phyloP scores from a whole-genome alignment of 2,329 filamentous ascomycete species.

The Fulvia fulva region DNA sequence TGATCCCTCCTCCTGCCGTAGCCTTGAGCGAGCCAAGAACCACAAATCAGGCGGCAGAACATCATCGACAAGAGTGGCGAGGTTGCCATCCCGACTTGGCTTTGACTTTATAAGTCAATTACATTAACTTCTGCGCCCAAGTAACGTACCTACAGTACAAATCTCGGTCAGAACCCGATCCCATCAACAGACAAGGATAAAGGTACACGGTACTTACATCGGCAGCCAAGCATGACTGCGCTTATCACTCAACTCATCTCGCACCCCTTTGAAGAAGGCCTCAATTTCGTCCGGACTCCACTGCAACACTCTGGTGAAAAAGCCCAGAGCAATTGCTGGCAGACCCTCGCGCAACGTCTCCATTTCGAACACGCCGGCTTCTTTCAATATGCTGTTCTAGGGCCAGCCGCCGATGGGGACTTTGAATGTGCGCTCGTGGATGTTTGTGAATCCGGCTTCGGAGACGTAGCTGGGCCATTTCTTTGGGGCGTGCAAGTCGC shows the following conservation, averaged over 20 bases:
- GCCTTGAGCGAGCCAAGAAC: too few relatives aligned
- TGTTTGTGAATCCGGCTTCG: too few relatives aligned
- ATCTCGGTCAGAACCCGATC: neutral
- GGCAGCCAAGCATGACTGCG: neutral
- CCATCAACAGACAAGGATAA: neutral
- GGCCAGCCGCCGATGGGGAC: constrained; percentile 3
- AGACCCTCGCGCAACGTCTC: constrained; percentile 4
- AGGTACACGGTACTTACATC: neutral
- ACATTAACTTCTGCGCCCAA: neutral
- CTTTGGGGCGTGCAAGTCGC: too few relatives aligned
- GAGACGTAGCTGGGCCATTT: too few relatives aligned
- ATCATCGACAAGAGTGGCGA: neutral
- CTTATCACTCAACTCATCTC: constrained; percentile 1
- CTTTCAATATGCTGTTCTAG: neutral
- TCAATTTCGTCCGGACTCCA: neutral
- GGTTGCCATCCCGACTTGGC: neutral
- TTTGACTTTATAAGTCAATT: neutral
- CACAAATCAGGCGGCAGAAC: neutral
- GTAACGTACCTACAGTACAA: neutral
- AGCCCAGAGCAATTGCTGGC: constrained; percentile 1
- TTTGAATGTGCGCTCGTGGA: too few relatives aligned
- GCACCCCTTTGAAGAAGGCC: constrained; percentile 1
- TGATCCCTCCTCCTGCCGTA: too few relatives aligned
- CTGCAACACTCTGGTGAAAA: constrained; percentile 2
- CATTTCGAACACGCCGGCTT: constrained; percentile 4